Conservation (phyloP, 208 protist genomes). For the Novymonas esmeraldas region DNA sequence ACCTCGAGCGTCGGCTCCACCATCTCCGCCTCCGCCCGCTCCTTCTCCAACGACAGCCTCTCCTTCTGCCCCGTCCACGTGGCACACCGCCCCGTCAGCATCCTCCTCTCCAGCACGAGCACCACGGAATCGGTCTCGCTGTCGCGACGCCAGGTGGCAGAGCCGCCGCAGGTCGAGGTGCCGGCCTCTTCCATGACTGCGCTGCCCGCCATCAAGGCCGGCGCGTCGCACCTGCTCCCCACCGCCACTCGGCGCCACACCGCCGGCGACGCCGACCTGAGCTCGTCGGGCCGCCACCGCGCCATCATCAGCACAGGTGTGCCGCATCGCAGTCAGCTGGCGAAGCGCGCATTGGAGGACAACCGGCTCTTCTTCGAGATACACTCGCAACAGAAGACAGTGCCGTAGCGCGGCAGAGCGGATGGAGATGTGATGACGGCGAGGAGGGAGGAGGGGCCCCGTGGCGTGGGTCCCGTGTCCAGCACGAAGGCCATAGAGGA, state of each 20-base stretch:
- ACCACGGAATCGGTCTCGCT: neutral
- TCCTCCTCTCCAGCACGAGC: slow-evolving; percentile 5
- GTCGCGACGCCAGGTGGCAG: slow-evolving; percentile 9
- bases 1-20: slow-evolving; percentile 18
- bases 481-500: no score
- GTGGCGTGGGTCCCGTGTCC: no score
- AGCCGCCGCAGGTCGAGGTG: slow-evolving; percentile 4
- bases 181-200: neutral
- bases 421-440: neutral
- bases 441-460: slow-evolving; percentile 1
- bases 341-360: slow-evolving; percentile 74
- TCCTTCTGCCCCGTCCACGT: slow-evolving; percentile 22
- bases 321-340: slow-evolving; percentile 61
- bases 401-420: neutral
- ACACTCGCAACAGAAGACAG: slow-evolving; percentile 2
- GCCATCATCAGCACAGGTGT: slow-evolving; percentile 45
- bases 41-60: slow-evolving; percentile 11
- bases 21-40: neutral
- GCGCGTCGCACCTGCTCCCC: neutral
- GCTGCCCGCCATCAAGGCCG: neutral
- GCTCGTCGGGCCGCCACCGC: neutral
- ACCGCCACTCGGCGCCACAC: neutral
- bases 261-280: neutral
- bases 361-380: slow-evolving; percentile 63
- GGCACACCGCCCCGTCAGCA: slow-evolving; percentile 17